Conservation (phyloP, 192 early-diverging fungal genomes). For the Dispira simplex region DNA sequence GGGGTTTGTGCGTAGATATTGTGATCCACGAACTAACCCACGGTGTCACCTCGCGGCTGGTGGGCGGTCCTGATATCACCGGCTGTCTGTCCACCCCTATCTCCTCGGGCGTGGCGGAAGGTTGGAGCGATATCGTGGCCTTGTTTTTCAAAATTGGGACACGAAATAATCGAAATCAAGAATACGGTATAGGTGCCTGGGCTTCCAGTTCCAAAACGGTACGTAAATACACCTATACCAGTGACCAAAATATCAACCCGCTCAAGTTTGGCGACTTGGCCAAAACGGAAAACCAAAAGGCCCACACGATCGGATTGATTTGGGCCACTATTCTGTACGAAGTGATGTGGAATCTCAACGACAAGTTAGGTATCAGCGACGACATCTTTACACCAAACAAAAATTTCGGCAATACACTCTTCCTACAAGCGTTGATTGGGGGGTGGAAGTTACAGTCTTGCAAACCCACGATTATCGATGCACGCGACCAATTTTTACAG, state of each 20-base stretch:
- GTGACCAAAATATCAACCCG: background rate
- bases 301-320: constrained; percentile 29
- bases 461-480: constrained; percentile 46
- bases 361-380: constrained; percentile 11
- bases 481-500: constrained; percentile 55
- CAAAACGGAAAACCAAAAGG: constrained; percentile 13
- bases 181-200: constrained; percentile 25
- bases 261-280: constrained; percentile 16
- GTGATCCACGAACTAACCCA: constrained; percentile 44
- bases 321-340: constrained; percentile 31
- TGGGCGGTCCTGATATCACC: constrained; percentile 40
- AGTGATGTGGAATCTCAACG: constrained; percentile 31
- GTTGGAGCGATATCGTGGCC: constrained; percentile 39
- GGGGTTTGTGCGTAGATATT: constrained; percentile 34
- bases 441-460: constrained; percentile 63
- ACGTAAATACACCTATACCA: background rate
- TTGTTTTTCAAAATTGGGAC: constrained; percentile 18
- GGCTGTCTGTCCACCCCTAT: constrained; percentile 34
- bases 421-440: constrained; percentile 51
- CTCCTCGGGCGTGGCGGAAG: constrained; percentile 47
- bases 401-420: constrained; percentile 49
- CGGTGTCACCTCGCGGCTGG: constrained; percentile 44
- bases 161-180: constrained; percentile 21
- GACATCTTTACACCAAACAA: constrained; percentile 13
- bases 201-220: constrained; percentile 16